Evolutionary conservation across 139 green algal species (phyloP), one percentile per base, ranked within the genome.

Genomic region (Gonium pectorale): DNA sequence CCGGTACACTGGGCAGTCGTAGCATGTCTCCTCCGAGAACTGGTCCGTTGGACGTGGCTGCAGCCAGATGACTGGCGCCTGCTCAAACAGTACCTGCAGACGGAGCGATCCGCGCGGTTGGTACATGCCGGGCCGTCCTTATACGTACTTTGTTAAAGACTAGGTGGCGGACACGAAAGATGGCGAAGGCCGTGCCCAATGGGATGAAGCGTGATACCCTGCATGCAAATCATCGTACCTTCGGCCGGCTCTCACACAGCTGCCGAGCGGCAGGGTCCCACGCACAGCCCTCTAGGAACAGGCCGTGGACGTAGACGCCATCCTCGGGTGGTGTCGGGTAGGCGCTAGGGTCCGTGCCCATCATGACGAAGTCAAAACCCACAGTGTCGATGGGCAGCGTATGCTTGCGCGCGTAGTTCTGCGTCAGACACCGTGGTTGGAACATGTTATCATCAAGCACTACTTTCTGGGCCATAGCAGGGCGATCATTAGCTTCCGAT

Each of bases 1-100:
- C 60, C 94, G 90, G 64, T 97, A 97, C 59, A 97, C 85, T 17
- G 95, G 95, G 85, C 94, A 97, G 35, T 90, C 90, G 88, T 98
- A 98, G 74, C 90, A 77, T 29, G 85, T 66, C 64, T 92, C 94
- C 0, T 71, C 59, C 8, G 60, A 38, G 40, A 90, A 89, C 44
- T 94, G 49, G 40, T 93, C 89, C 0, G 88, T 35, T 3, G 80
- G 81, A 44, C 91, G 91, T 24, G 94, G 93, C 67, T 92, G 83
- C 80, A 97, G 87, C 91, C 92, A 96, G 68, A 97, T 94, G 41
- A 89, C 87, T 5, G 94, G 94, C 8, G 90, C 90, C 3, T 81
- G 64, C 73, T 88, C 90, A 85, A 93, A 97, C 46, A 97, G 90
- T 63, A 91, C 82, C 87, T 90, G 86, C 54, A 49, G 44, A 3